Evolutionary conservation across 2,329 filamentous ascomycete species (phyloP).

Genomic region (Aspergillus felis): DNA sequence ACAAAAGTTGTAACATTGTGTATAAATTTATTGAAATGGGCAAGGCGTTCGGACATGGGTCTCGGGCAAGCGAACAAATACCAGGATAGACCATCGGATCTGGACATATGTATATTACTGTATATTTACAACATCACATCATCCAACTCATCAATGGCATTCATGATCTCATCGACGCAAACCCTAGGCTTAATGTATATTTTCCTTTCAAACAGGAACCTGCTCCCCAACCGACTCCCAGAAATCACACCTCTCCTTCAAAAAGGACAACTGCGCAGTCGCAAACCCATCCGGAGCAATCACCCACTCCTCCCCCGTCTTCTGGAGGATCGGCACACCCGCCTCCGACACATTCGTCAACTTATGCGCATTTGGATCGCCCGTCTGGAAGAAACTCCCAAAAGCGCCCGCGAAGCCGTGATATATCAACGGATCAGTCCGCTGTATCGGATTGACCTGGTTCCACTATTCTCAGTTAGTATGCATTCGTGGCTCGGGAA

Average conservation of each 20-base stretch:
- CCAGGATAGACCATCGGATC: background rate
- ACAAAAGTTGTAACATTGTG: slow-evolving; percentile 13
- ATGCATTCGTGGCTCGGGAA: background rate
- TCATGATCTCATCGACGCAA: background rate
- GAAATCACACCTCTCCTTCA: slow-evolving; percentile 51
- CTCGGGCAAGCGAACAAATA: background rate
- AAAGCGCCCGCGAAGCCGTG: slow-evolving; percentile 56
- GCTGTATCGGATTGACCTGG: slow-evolving; percentile 50
- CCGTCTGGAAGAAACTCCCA: slow-evolving; percentile 58
- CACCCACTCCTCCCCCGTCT: slow-evolving; percentile 48
- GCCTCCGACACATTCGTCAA: slow-evolving; percentile 43
- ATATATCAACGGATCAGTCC: slow-evolving; percentile 52
- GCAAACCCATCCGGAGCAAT: slow-evolving; percentile 46
- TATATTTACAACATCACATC: slow-evolving; percentile 1
- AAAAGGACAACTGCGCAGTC: slow-evolving; percentile 32
- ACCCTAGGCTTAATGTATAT: background rate
- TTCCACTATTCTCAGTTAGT: slow-evolving; percentile 48
- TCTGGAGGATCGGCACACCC: slow-evolving; percentile 43
- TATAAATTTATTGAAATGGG: background rate
- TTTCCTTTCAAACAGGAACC: slow-evolving; percentile 42
- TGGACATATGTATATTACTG: slow-evolving; percentile 5
- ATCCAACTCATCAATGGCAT: background rate
- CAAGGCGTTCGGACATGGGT: slow-evolving; percentile 3
- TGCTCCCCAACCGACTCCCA: slow-evolving; percentile 48
- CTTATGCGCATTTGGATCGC: slow-evolving; percentile 56